phyloP scores from a whole-genome alignment of 139 green algal species.

The Closterium sp. region DNA sequence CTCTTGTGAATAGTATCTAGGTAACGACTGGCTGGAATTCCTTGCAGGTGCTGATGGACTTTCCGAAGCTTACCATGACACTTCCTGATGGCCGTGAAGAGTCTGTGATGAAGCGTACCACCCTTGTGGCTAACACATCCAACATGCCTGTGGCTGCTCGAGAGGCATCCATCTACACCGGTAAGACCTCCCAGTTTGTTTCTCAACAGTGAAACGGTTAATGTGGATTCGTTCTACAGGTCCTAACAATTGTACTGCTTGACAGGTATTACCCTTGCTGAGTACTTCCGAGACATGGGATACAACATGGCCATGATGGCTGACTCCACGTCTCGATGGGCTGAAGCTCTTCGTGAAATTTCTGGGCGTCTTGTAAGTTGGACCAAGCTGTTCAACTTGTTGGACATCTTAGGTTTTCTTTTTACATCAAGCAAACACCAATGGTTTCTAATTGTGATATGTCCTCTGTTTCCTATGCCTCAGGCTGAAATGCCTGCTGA shows the following conservation, averaged over 20 bases:
- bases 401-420: neutral
- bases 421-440: neutral
- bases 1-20: neutral
- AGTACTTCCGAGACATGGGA: constrained; percentile 99
- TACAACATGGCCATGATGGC: constrained; percentile 98
- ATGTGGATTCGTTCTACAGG: neutral
- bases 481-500: constrained; percentile 97
- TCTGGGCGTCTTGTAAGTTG: constrained; percentile 78
- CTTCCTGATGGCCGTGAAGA: constrained; percentile 94
- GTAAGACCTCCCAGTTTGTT: neutral
- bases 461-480: neutral
- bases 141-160: constrained; percentile 99
- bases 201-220: neutral
- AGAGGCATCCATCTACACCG: constrained; percentile 99
- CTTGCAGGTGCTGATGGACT: constrained; percentile 84
- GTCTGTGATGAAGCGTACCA: constrained; percentile 98
- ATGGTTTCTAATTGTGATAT: neutral
- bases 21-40: neutral
- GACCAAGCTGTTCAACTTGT: neutral
- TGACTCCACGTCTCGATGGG: constrained; percentile 97
- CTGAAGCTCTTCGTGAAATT: constrained; percentile 98
- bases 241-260: neutral
- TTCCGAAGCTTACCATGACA: constrained; percentile 96
- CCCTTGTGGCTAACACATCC: constrained; percentile 96
- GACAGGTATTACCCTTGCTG: constrained; percentile 91